phyloP scores from a whole-genome alignment of 2,329 filamentous ascomycete species.

The Talaromyces sp. region DNA sequence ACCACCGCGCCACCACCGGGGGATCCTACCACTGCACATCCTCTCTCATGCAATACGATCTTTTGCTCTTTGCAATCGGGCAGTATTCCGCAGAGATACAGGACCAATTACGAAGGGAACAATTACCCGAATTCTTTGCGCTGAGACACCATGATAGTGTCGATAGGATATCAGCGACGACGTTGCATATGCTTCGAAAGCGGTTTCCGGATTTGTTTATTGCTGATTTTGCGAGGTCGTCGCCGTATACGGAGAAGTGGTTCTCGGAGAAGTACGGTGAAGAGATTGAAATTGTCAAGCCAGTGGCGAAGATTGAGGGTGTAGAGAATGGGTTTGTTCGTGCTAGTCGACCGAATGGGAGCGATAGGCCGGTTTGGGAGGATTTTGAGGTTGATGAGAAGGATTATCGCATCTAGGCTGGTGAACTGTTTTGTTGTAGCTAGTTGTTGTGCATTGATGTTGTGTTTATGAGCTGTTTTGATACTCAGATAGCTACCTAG shows the following conservation, averaged over 20 bases:
- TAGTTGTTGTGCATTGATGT: background rate
- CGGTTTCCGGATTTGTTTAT: constrained; percentile 56
- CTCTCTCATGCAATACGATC: constrained; percentile 67
- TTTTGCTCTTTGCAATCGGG: constrained; percentile 62
- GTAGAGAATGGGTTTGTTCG: constrained; percentile 51
- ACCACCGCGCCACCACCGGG: constrained; percentile 60
- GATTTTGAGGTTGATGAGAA: constrained; percentile 30
- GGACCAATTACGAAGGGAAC: constrained; percentile 50
- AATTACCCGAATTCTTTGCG: constrained; percentile 55
- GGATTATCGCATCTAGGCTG: constrained; percentile 27
- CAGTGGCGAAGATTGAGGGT: constrained; percentile 48
- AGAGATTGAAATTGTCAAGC: constrained; percentile 50
- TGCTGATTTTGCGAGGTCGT: constrained; percentile 24
- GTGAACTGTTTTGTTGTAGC: background rate
- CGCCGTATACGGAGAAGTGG: constrained; percentile 52
- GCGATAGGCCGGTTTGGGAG: constrained; percentile 51
- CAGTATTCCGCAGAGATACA: constrained; percentile 57
- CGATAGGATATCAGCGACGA: constrained; percentile 62
- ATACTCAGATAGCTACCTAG: background rate
- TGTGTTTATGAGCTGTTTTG: background rate
- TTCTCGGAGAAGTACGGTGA: constrained; percentile 45
- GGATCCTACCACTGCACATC: constrained; percentile 66
- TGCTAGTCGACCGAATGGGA: constrained; percentile 54
- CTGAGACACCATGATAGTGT: constrained; percentile 63
- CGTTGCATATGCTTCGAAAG: constrained; percentile 55